Evolutionary conservation across 495 filamentous ascomycete species (phyloP), one percentile per base, ranked within the genome.

Genomic region (Lasiosphaeria ovina): DNA sequence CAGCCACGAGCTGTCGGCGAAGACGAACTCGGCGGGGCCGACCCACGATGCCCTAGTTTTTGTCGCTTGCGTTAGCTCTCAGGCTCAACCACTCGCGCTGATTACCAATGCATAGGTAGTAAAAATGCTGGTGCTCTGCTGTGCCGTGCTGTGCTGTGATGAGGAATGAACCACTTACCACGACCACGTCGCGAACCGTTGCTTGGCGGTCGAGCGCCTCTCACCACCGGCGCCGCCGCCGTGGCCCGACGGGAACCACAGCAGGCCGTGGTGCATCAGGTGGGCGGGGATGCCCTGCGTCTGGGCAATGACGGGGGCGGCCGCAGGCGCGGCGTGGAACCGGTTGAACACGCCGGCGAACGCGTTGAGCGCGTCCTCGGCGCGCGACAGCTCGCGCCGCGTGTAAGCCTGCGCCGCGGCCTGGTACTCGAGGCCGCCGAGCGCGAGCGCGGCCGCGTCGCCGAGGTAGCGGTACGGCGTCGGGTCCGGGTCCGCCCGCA

Each of bases 391-490:
- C 17, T 45, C 24, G 31, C 57, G 48, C 8, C 60, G 51, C 54
- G 54, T 63, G 55, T 66, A 66, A 32, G 56, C 60, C 35, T 51
- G 51, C 10, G 57, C 60, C 1, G 62, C 52, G 14, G 57, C 60
- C n/a, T 61, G 52, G 50, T 62, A 66, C 36, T 60, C 60, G 24
- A 63, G 59, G 24, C 24, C 24, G 0, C 24, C 24, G 16, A 66
- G 16, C 53, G 62, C 60, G 3, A 60, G 60, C 47, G 31, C 57
- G 32, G 40, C 44, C 3, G 63, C n/a, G 47, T 59, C 48, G 12
- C 49, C 40, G 32, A 48, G 51, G 17, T 47, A 34, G 17, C 17
- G 54, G 53, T 34, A 60, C 17, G 35, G 38, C n/a, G 57, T 50
- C 49, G 14, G 35, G 34, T 52, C 50, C 9, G 34, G 50, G 50